Conservation (phyloP, 176 grass and related monocot species). For the Puccinellia tenuiflora region DNA sequence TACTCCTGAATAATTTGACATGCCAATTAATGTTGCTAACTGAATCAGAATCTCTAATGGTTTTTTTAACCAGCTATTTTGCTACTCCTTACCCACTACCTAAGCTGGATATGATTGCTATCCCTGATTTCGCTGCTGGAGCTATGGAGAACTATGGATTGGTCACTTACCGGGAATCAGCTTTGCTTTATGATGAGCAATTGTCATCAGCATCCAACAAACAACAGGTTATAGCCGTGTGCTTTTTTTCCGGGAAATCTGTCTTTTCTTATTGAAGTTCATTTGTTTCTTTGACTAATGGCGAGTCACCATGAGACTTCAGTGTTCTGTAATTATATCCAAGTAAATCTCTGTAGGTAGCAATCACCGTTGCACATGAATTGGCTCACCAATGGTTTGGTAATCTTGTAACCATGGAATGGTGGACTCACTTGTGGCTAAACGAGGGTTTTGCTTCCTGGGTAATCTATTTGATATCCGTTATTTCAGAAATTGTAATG, state of each 20-base stretch:
- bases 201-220: conserved; percentile 78
- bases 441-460: conserved; percentile 97
- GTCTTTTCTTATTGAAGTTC: background rate
- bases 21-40: background rate
- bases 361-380: conserved; percentile 90
- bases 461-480: conserved; percentile 38
- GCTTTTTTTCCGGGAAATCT: background rate
- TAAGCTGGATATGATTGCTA: conserved; percentile 94
- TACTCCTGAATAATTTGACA: background rate
- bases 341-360: conserved; percentile 47
- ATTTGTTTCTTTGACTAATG: conserved; percentile 2
- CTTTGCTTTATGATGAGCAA: conserved; percentile 77
- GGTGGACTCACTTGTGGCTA: conserved; percentile 98
- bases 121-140: conserved; percentile 91
- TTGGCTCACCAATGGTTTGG: conserved; percentile 99
- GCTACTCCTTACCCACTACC: conserved; percentile 77
- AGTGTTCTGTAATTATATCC: conserved; percentile 3
- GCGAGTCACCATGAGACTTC: background rate
- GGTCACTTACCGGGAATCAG: conserved; percentile 76
- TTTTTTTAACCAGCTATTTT: conserved; percentile 65
- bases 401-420: conserved; percentile 99
- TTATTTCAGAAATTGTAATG: background rate
- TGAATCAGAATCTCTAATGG: conserved; percentile 28
- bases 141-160: conserved; percentile 99
- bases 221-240: conserved; percentile 39